A percentile compares a stretch with the other conserved stretches of the same genome.
These are phyloP conservation scores for Pythium rishiriense DNA, from an alignment of 352 stramenopile species.

Conservation along the genomic window DNA sequence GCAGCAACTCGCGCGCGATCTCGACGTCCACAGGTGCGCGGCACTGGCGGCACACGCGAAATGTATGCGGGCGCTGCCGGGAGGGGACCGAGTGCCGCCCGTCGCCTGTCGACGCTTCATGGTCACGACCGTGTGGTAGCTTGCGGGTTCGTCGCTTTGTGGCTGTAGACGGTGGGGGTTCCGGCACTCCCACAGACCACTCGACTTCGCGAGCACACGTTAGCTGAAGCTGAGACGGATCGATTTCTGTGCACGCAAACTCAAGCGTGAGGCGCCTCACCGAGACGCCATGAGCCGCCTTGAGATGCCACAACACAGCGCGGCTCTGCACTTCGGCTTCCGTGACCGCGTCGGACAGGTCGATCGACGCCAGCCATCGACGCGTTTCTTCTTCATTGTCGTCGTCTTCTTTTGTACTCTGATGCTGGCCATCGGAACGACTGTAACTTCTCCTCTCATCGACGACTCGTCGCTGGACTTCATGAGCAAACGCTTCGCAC, in stretches of 20 bases:
- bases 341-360: neutral
- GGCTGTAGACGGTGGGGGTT: neutral
- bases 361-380: neutral
- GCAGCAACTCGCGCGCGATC: slow-evolving; percentile 34
- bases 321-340: neutral
- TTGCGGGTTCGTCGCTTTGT: neutral
- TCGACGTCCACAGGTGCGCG: slow-evolving; percentile 33
- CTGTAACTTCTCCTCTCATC: too few relatives aligned
- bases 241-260: neutral
- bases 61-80: neutral
- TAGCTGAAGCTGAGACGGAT: neutral
- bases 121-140: neutral
- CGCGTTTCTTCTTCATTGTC: neutral
- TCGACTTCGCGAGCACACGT: neutral
- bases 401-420: neutral
- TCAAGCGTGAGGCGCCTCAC: slow-evolving; percentile 2
- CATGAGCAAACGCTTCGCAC: neutral
- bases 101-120: too few relatives aligned
- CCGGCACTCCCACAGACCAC: neutral
- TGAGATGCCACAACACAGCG: slow-evolving; percentile 4
- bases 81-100: too few relatives aligned
- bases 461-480: neutral
- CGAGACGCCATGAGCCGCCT: neutral
- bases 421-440: too few relatives aligned
- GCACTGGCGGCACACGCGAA: slow-evolving; percentile 31